phyloP scores from a whole-genome alignment of 768 basidiomycete genomes.

The Boletus speciosus region DNA sequence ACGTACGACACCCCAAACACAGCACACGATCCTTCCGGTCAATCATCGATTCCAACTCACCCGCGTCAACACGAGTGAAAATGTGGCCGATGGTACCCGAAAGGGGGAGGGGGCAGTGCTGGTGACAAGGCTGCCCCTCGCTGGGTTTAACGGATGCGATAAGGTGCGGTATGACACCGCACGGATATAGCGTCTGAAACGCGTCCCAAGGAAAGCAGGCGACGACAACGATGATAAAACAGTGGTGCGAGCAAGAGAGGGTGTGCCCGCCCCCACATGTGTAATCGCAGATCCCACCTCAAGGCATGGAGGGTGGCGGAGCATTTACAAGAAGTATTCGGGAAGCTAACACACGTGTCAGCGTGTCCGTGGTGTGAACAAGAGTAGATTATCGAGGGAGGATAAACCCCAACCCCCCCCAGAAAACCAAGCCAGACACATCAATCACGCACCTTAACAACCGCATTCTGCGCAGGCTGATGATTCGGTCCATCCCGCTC shows the following conservation, averaged over 20 bases:
- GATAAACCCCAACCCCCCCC: not conserved
- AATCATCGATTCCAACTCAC: slow-evolving; percentile 5
- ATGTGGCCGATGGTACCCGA: not conserved
- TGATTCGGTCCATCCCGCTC: slow-evolving; percentile 86
- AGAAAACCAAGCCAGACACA: not conserved
- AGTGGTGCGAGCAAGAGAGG: not conserved
- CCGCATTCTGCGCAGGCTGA: slow-evolving; percentile 67
- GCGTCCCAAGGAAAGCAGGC: not conserved
- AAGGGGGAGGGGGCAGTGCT: not conserved
- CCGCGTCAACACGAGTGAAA: not conserved
- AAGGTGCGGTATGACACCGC: not conserved
- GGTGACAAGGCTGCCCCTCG: not conserved
- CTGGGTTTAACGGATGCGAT: not conserved
- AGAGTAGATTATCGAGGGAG: not conserved
- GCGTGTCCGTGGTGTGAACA: not conserved
- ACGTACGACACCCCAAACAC: slow-evolving; percentile 5
- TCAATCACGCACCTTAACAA: slow-evolving; percentile 57
- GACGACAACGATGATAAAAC: slow-evolving; percentile 4
- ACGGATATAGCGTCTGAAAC: slow-evolving; percentile 3
- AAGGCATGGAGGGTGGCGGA: not conserved
- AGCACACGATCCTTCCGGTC: slow-evolving; percentile 1
- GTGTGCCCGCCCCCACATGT: not conserved
- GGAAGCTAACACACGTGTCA: slow-evolving; percentile 51
- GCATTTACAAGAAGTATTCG: slow-evolving; percentile 65
- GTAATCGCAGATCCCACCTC: slow-evolving; percentile 10